Base-by-base conservation (phyloP, 116 monocot genomes). In the Posidonia oceanica region DNA sequence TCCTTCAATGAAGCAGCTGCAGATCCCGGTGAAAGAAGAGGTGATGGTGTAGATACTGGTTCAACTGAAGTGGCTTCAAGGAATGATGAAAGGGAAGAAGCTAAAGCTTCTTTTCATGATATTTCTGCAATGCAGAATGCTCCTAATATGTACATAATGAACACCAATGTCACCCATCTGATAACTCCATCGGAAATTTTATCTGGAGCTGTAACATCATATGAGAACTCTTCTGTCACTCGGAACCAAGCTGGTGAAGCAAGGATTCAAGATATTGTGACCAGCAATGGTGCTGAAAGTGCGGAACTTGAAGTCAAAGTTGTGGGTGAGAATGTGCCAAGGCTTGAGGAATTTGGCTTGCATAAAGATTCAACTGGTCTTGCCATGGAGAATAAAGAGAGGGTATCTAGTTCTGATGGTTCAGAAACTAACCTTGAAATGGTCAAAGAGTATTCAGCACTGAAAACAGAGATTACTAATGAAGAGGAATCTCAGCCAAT, bases 171-270 rank as follows among this genome's bases (percentile, higher is more conserved):
- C 4, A 84, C 85, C 23, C 94, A 94, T 72, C 71, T 94, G 39
- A 71, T 94, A 63, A 94, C 94, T 67, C 94, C 94, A 41, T 87
- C 83, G 38, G 87, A 90, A 80, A 85, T 90, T 39, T 67, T 90
- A 42, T 85, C 94, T 52, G 87, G 85, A 59, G 75, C 75, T 39
- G 66, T 77, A 22, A 67, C 83, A 64, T 79, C 81, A 12, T 72
- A 78, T 76, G 87, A 83, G 60, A 81, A 59, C 38, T 64, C 53
- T 44, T 39, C 62, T 67, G 53, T 59, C 58, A 71, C 22, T 75
- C 70, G 71, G 21, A 70, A 56, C 0, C 15, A 37, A 37, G 75
- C 54, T 36, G 67, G 14, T 42, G 86, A 83, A 78, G 59, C 62
- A 20, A 87, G 64, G 54, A 48, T 67, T 72, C 67, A 74, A 63